Percentiles rank a stretch among this genome's conserved stretches.
Evolutionary conservation across 108 stramenopile genomes (phyloP).

Genomic region (Stephanodiscus minutulus): DNA sequence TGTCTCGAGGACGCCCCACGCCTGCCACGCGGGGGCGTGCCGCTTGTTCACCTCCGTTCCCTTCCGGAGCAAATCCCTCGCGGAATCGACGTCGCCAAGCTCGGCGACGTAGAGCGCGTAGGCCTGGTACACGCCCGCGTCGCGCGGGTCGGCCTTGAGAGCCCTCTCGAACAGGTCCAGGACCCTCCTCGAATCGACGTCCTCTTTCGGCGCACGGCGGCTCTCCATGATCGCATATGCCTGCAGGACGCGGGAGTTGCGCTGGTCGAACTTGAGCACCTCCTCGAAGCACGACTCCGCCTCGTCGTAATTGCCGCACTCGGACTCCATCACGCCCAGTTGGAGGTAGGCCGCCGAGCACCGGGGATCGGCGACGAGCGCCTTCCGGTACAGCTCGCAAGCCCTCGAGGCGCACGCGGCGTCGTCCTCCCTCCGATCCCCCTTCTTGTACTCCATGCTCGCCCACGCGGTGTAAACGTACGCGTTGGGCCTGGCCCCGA

Average conservation of each 20-base stretch:
- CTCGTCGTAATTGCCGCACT: constrained; percentile 70
- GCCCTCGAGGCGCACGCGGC: constrained; percentile 50
- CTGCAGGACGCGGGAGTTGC: constrained; percentile 86
- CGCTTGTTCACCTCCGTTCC: constrained; percentile 82
- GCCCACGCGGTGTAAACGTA: constrained; percentile 91
- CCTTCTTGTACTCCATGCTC: constrained; percentile 80
- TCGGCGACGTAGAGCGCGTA: constrained; percentile 85
- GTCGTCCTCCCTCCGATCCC: constrained; percentile 35
- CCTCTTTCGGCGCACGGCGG: constrained; percentile 55
- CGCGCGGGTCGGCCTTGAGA: constrained; percentile 75
- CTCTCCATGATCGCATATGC: constrained; percentile 93
- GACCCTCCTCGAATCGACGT: constrained; percentile 71
- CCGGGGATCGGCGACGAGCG: constrained; percentile 73
- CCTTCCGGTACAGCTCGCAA: constrained; percentile 61
- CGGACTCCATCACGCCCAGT: constrained; percentile 83
- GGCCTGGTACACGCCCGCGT: constrained; percentile 86
- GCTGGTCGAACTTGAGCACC: constrained; percentile 78
- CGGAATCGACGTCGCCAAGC: constrained; percentile 83
- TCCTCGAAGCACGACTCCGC: constrained; percentile 80
- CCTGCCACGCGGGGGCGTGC: constrained; percentile 89
- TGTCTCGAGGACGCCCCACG: constrained; percentile 92
- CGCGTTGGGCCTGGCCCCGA: constrained; percentile 64
- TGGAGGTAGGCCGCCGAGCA: constrained; percentile 85
- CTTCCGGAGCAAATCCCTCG: constrained; percentile 71
- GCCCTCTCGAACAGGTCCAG: constrained; percentile 88